Base-by-base conservation (phyloP, 345 rosid genomes). In the Rhizophora mangle region DNA sequence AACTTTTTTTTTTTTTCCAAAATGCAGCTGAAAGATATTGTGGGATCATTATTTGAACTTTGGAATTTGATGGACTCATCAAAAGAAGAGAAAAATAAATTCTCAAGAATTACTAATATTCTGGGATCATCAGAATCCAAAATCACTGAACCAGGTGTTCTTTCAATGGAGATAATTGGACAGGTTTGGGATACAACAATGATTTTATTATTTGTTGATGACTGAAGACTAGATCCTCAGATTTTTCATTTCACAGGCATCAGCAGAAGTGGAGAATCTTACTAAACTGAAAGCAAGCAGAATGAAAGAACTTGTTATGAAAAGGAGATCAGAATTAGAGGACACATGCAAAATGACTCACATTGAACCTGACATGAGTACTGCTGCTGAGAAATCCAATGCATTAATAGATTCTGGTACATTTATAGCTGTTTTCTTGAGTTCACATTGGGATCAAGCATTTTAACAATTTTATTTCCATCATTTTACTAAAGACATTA, bases 221-320 rank as follows among this genome's bases (percentile, higher is more conserved):
- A 24, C 56, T 21, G 10, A 31, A 66, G 52, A 56, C 36, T 37
- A 52, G 71, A 52, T 73, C 47, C 68, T 72, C 46, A 49, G 67
- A 18, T 67, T 78, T 68, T 64, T 46, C 36, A 34, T 78, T 16
- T 27, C 37, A 39, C 82, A 94, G 98, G 96, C 92, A 47, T 84
- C 93, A 64, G 83, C 85, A 22, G 99, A 95, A 85, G 96, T 95
- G 66, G 96, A 87, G 62, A 77, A 86, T 76, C 90, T 91, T 11
- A 79, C 80, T 49, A 89, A 87, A 71, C 69, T 91, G 77, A 95
- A 95, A 85, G 91, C 96, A 29, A 86, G 88, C 75, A 87, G 89
- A 85, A 87, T 95, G 97, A 95, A 91, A 79, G 99, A 95, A 79
- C 90, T 95, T 30, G 99, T 95, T 52, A 81, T 91, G 90, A 95